Evolutionary conservation across 2,329 filamentous ascomycete genomes (phyloP).

Genomic region (Xylariaceae sp.): DNA sequence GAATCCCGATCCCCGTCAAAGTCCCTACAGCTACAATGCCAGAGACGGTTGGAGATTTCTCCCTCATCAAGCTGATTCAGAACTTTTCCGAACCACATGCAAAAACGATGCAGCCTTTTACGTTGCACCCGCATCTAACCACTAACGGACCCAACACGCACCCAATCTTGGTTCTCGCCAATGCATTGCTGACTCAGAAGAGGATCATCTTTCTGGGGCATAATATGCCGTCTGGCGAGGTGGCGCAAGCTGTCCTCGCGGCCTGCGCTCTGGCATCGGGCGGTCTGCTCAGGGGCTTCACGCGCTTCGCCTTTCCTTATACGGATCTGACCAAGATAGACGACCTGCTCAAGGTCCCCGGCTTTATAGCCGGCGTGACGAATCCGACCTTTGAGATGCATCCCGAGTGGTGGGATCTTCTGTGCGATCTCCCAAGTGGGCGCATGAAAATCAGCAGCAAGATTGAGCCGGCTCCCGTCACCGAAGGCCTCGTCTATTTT

Average conservation of each 20-base stretch:
- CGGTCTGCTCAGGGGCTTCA: slow-evolving; percentile 88
- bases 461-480: slow-evolving; percentile 74
- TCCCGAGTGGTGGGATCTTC: slow-evolving; percentile 95
- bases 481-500: slow-evolving; percentile 82
- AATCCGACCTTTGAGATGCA: slow-evolving; percentile 95
- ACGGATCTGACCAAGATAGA: slow-evolving; percentile 98
- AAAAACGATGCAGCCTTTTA: slow-evolving; percentile 78
- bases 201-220: slow-evolving; percentile 93
- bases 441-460: slow-evolving; percentile 90
- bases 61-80: slow-evolving; percentile 92
- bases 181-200: slow-evolving; percentile 93
- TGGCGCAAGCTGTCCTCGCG: slow-evolving; percentile 96
- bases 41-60: slow-evolving; percentile 96
- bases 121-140: slow-evolving; percentile 84
- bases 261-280: slow-evolving; percentile 91
- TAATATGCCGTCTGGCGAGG: slow-evolving; percentile 90
- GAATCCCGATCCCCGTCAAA: slow-evolving; percentile 94
- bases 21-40: slow-evolving; percentile 89
- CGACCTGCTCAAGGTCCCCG: slow-evolving; percentile 88
- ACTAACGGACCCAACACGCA: slow-evolving; percentile 87
- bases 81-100: slow-evolving; percentile 81
- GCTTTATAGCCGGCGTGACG: slow-evolving; percentile 95
- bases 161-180: slow-evolving; percentile 89
- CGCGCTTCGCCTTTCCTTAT: slow-evolving; percentile 93
- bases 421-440: slow-evolving; percentile 88